Percentiles rank a stretch among this genome's conserved stretches.
These are phyloP conservation scores for Venturia aucupariae DNA, from an alignment of 2,329 filamentous ascomycete genomes.

Conservation along the genomic window DNA sequence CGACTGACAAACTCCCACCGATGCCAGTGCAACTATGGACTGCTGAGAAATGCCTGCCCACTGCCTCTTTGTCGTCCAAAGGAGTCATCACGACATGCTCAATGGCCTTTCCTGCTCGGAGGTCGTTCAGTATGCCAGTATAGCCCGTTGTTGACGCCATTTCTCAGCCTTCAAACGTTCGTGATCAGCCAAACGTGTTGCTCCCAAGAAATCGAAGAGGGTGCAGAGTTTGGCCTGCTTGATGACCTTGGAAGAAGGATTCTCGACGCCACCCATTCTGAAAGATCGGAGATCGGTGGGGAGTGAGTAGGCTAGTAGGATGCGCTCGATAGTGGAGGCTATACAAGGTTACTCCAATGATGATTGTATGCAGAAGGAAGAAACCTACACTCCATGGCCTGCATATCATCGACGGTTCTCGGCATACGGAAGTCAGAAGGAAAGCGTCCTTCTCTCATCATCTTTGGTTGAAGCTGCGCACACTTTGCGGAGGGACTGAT, in stretches of 20 bases:
- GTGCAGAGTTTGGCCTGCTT: conserved; percentile 22
- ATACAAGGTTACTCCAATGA: neutral
- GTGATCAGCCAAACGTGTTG: conserved; percentile 20
- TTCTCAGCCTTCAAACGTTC: conserved; percentile 16
- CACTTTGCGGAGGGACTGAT: conserved; percentile 19
- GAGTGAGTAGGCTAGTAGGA: conserved; percentile 23
- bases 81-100: neutral
- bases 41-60: neutral
- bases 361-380: neutral
- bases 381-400: conserved; percentile 21
- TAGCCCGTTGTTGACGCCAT: neutral
- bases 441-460: conserved; percentile 24
- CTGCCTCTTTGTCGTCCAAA: too few relatives aligned
- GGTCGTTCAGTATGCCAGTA: neutral
- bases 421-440: conserved; percentile 23
- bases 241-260: conserved; percentile 17
- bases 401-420: conserved; percentile 21
- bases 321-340: conserved; percentile 22
- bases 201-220: conserved; percentile 22
- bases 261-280: conserved; percentile 16
- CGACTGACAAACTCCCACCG: neutral
- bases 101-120: too few relatives aligned
- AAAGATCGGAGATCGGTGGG: conserved; percentile 21
- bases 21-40: neutral
- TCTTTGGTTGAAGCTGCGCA: conserved; percentile 26